Percentiles rank a stretch among this genome's conserved stretches.
Evolutionary conservation across 108 stramenopile species (phyloP).

Genomic region (Stephanodiscus minutulus): DNA sequence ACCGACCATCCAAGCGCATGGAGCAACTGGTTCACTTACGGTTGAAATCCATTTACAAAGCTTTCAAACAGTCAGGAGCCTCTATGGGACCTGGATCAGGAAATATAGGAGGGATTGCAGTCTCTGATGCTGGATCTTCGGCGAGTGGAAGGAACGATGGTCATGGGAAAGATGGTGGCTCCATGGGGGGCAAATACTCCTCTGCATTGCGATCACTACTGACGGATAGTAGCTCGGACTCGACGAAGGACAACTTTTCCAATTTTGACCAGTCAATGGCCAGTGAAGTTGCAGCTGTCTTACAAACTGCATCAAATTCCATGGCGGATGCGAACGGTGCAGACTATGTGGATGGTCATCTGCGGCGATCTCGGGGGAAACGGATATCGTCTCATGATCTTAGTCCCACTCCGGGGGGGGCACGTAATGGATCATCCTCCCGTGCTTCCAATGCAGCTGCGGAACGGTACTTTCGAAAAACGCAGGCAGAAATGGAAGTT

Average conservation of each 20-base stretch:
- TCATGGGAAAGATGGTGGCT: constrained; percentile 36
- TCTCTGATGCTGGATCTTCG: constrained; percentile 13
- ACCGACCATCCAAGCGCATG: constrained; percentile 87
- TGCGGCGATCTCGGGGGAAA: constrained; percentile 34
- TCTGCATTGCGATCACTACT: constrained; percentile 48
- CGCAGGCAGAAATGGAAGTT: constrained; percentile 53
- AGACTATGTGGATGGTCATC: constrained; percentile 19
- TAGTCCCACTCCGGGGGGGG: constrained; percentile 4
- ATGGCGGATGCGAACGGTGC: constrained; percentile 36
- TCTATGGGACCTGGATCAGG: constrained; percentile 24
- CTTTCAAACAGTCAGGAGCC: constrained; percentile 81
- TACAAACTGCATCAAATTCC: constrained; percentile 61
- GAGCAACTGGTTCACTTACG: constrained; percentile 91
- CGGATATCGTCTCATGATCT: constrained; percentile 26
- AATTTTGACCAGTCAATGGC: constrained; percentile 62
- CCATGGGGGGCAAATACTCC: constrained; percentile 50
- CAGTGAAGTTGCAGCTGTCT: constrained; percentile 59
- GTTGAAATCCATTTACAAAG: constrained; percentile 91
- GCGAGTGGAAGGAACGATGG: constrained; percentile 12
- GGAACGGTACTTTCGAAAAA: constrained; percentile 41
- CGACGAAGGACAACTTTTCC: constrained; percentile 32
- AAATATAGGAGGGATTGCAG: constrained; percentile 18
- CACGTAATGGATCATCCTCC: constrained; percentile 7
- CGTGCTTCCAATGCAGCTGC: constrained; percentile 33
- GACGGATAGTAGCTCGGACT: constrained; percentile 44